phyloP scores from a whole-genome alignment of 202 grass and related monocot species.

The Brachypodium distachyon region DNA sequence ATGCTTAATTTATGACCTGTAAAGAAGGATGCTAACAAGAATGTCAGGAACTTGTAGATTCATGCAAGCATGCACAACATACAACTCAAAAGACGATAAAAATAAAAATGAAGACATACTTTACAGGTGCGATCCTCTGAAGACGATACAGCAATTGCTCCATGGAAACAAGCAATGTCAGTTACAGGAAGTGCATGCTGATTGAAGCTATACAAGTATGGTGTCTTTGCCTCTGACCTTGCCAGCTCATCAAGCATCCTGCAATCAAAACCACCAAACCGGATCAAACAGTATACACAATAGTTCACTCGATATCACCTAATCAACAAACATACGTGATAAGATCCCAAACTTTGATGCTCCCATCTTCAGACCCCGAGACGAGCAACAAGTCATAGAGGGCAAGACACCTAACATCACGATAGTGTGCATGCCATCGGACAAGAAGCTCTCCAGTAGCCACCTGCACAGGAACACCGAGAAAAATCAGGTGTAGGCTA shows the following conservation, averaged over 20 bases:
- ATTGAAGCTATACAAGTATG: constrained; percentile 54
- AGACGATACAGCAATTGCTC: constrained; percentile 70
- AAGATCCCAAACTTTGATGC: constrained; percentile 82
- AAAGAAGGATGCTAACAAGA: not conserved
- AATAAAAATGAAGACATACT: constrained; percentile 24
- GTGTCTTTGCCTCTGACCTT: constrained; percentile 30
- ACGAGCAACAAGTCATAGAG: constrained; percentile 68
- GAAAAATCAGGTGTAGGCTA: not conserved
- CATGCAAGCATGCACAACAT: not conserved
- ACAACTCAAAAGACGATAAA: not conserved
- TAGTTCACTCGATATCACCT: constrained; percentile 12
- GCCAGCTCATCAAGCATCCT: constrained; percentile 78
- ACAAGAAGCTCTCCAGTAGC: constrained; percentile 72
- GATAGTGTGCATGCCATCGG: constrained; percentile 77
- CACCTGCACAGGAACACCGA: constrained; percentile 32
- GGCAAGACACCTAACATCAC: constrained; percentile 66
- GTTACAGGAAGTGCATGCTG: constrained; percentile 63
- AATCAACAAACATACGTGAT: constrained; percentile 46
- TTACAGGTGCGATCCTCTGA: constrained; percentile 87
- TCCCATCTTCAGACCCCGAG: constrained; percentile 60
- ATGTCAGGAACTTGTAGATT: not conserved
- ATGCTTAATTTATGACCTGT: not conserved
- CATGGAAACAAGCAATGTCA: constrained; percentile 63
- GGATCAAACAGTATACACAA: constrained; percentile 5
- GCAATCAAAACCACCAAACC: constrained; percentile 15